phyloP scores from a whole-genome alignment of 805 yeast species.

The Torulaspora indica region DNA sequence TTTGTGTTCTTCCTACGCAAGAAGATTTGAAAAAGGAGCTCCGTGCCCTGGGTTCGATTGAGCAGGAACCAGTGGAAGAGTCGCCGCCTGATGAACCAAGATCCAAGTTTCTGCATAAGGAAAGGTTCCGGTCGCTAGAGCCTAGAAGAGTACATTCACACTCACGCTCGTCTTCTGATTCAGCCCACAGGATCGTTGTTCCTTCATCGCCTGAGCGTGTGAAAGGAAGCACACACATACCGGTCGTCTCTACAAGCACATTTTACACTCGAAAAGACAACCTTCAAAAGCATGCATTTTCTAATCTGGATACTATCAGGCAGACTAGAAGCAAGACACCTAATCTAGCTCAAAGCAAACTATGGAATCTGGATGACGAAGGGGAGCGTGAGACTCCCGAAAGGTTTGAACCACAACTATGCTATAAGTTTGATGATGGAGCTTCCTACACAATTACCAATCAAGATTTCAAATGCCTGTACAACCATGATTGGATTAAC shows the following conservation, averaged over 20 bases:
- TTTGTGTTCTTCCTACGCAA: not conserved
- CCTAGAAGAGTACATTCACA: not conserved
- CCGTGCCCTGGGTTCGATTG: not conserved
- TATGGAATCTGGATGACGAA: constrained; percentile 16
- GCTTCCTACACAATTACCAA: constrained; percentile 53
- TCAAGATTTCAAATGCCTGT: constrained; percentile 73
- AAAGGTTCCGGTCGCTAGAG: not conserved
- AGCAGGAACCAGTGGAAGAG: not conserved
- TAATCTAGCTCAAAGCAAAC: constrained; percentile 9
- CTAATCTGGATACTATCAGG: constrained; percentile 10
- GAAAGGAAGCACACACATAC: not conserved
- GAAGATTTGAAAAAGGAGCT: not conserved
- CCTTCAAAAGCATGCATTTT: constrained; percentile 1
- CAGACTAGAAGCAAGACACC: constrained; percentile 14
- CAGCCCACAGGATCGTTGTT: constrained; percentile 1
- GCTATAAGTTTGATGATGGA: constrained; percentile 50
- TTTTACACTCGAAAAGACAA: not conserved
- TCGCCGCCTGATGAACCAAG: not conserved
- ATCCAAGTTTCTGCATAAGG: not conserved
- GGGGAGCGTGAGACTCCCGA: constrained; percentile 25
- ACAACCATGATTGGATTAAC: constrained; percentile 81
- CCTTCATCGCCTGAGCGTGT: constrained; percentile 2
- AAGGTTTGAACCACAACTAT: constrained; percentile 41
- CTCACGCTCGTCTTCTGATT: not conserved
- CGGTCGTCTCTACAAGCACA: constrained; percentile 3